Percentiles rank a stretch among this genome's conserved stretches.
phyloP scores from a whole-genome alignment of 495 filamentous ascomycete genomes.

The Daldinia bambusicola region DNA sequence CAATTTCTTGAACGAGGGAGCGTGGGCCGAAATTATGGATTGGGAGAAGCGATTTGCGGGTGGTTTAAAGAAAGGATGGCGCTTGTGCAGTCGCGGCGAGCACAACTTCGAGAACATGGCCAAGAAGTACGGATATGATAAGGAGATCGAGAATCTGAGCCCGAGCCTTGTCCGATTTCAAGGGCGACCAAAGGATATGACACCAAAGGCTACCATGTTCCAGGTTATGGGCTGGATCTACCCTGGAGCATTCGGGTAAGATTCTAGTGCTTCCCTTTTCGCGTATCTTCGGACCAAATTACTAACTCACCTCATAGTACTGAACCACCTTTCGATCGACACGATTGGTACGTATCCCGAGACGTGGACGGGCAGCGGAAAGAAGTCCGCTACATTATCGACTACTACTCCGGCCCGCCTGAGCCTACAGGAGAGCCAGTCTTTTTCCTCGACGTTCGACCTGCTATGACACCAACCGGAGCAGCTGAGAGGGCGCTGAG shows the following conservation, averaged over 20 bases:
- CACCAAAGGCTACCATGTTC: slow-evolving; percentile 85
- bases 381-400: slow-evolving; percentile 95
- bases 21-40: slow-evolving; percentile 90
- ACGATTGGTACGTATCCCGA: slow-evolving; percentile 94
- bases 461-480: slow-evolving; percentile 85
- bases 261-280: slow-evolving; percentile 1
- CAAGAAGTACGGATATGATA: slow-evolving; percentile 50
- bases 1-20: slow-evolving; percentile 97
- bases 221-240: slow-evolving; percentile 80
- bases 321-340: slow-evolving; percentile 93
- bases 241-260: slow-evolving; percentile 80
- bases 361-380: slow-evolving; percentile 66
- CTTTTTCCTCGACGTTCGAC: slow-evolving; percentile 96
- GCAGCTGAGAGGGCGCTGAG: slow-evolving; percentile 84
- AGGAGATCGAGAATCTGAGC: slow-evolving; percentile 52
- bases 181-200: slow-evolving; percentile 86
- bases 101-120: slow-evolving; percentile 53
- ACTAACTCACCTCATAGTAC: slow-evolving; percentile 57
- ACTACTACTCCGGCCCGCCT: slow-evolving; percentile 90
- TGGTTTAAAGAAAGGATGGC: slow-evolving; percentile 77
- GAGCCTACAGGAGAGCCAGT: slow-evolving; percentile 93
- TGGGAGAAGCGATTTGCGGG: slow-evolving; percentile 88
- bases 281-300: slow-evolving; percentile 25
- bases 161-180: slow-evolving; percentile 87
- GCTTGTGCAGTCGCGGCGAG: slow-evolving; percentile 78